Base-by-base conservation (phyloP, 495 filamentous ascomycete species). In the Ascodesmis nigricans region DNA sequence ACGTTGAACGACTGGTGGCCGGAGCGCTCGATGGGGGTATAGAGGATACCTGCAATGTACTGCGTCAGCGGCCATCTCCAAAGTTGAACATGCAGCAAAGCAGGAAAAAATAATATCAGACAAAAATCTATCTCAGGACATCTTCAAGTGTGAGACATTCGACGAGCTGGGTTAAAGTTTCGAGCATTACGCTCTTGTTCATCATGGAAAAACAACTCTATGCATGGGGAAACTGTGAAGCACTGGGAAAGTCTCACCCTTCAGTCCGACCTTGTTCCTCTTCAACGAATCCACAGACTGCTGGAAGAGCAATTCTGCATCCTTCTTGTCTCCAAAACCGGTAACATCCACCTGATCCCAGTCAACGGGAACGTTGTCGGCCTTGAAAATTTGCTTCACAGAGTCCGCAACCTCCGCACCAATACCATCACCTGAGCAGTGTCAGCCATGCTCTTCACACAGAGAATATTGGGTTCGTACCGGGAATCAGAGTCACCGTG, bases 1-100 rank as follows among this genome's bases (percentile, higher is more conserved):
- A 97, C 87, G 59, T 97, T 97, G 81, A 95, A 97, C 39, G 81
- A 92, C 59, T 91, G 80, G 66, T 97, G 87, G 45, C 87, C 87
- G 23, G 87, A 91, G 41, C 90, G 75, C 62, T 83, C 81, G 46
- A 97, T 78, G 29, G 87, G 87, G 23, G 87, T 97, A 63, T 91
- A 81, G 13, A 97, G 69, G 55, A 97, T 97, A 57, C 71, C 71
- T 64, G 39, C 19, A 27, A 35, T 13, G 29, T 18, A 31, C 17
- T 13, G 29, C 9, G 9, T 7, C 29, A 31, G 9, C 16, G 16
- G 11, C n/a, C 10, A 31, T 16, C 9, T 13, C n/a, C 29, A 18
- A 31, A 10, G 8, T 16, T 11, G 17, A 13, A 16, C 16, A 16
- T 13, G 10, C n/a, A 31, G 29, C 29, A 13, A 31, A 9, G 29